phyloP scores from a whole-genome alignment of 2,329 filamentous ascomycete genomes.

The Didymella pinodella region DNA sequence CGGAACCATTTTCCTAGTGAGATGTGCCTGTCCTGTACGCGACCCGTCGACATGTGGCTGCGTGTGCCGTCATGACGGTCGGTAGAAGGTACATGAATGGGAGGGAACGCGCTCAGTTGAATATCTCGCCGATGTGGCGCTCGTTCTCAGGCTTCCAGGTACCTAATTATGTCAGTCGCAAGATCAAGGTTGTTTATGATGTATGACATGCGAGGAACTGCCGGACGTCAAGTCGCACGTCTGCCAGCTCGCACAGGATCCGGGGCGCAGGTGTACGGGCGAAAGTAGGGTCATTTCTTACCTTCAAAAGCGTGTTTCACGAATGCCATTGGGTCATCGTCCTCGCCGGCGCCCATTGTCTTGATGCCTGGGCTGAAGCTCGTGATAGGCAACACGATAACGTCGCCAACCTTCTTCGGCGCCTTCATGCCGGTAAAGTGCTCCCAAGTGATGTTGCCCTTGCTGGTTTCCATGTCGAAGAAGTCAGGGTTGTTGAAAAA shows the following conservation, averaged over 20 bases:
- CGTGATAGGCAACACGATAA: constrained; percentile 92
- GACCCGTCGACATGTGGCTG: background rate
- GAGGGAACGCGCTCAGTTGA: constrained; percentile 28
- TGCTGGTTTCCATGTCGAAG: constrained; percentile 78
- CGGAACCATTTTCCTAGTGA: background rate
- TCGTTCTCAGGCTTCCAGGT: constrained; percentile 49
- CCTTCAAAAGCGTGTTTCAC: constrained; percentile 97
- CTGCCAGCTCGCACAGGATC: background rate
- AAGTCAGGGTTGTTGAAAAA: constrained; percentile 93
- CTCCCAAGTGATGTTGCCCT: constrained; percentile 78
- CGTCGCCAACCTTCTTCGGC: constrained; percentile 89
- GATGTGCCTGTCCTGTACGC: too few relatives aligned
- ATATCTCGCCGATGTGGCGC: constrained; percentile 48
- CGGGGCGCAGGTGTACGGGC: constrained; percentile 10
- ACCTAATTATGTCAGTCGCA: constrained; percentile 41
- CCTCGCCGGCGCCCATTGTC: constrained; percentile 89
- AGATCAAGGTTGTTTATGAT: constrained; percentile 2
- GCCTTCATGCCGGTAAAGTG: constrained; percentile 89
- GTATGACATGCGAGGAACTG: constrained; percentile 8
- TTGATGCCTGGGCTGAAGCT: constrained; percentile 94
- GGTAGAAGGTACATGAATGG: background rate
- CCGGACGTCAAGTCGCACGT: constrained; percentile 3
- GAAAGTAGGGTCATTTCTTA: constrained; percentile 54
- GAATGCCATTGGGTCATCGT: constrained; percentile 94
- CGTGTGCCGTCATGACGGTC: background rate